These are phyloP conservation scores for Lindgomyces ingoldianus DNA, from an alignment of 495 filamentous ascomycete genomes.

Conservation along the genomic window DNA sequence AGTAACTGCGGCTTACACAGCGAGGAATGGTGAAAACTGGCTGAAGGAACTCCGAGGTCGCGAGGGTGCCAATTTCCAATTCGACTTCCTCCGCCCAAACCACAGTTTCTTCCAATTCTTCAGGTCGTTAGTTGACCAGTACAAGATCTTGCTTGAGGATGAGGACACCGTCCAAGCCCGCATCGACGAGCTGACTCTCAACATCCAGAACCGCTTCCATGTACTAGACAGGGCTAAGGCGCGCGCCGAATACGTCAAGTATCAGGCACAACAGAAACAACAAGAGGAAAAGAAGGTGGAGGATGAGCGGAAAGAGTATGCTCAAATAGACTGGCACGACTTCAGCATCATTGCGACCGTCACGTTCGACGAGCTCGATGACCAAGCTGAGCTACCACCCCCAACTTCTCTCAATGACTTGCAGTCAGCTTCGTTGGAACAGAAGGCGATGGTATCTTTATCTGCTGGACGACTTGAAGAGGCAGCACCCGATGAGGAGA, in stretches of 20 bases:
- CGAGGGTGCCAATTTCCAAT: constrained; percentile 90
- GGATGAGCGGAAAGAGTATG: constrained; percentile 78
- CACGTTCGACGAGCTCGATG: constrained; percentile 86
- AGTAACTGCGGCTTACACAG: constrained; percentile 85
- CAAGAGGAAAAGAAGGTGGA: constrained; percentile 88
- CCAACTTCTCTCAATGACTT: constrained; percentile 87
- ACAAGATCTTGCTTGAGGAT: constrained; percentile 75
- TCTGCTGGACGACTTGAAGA: constrained; percentile 82
- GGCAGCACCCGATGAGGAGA: constrained; percentile 83
- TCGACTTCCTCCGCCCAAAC: constrained; percentile 93
- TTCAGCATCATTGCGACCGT: constrained; percentile 96
- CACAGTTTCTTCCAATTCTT: constrained; percentile 96
- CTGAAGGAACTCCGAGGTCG: constrained; percentile 85
- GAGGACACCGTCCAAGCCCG: constrained; percentile 68
- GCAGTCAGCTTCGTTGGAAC: constrained; percentile 89
- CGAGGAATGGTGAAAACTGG: constrained; percentile 85
- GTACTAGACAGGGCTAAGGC: constrained; percentile 77
- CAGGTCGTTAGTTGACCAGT: constrained; percentile 87
- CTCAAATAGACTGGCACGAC: constrained; percentile 97
- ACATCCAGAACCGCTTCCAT: constrained; percentile 75
- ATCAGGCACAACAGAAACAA: constrained; percentile 80
- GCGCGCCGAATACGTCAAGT: constrained; percentile 82
- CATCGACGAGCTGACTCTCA: constrained; percentile 72
- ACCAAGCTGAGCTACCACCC: constrained; percentile 80
- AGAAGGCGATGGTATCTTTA: constrained; percentile 87